Conservation (phyloP, 139 green algal genomes). For the Dunaliella primolecta region DNA sequence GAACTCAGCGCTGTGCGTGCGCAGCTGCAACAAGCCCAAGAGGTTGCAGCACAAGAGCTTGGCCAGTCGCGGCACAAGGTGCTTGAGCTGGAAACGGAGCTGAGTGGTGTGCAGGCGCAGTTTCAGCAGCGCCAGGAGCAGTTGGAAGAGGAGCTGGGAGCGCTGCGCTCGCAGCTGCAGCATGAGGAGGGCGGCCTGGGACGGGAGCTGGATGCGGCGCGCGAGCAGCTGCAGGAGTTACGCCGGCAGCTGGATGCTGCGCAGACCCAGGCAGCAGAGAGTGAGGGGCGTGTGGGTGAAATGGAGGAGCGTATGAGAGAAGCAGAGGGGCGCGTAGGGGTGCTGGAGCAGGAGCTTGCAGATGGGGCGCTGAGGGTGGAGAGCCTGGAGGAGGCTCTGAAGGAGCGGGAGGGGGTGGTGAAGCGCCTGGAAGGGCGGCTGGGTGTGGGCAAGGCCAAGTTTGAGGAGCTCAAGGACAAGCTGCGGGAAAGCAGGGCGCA, state of each 20-base stretch:
- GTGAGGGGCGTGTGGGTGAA: background rate
- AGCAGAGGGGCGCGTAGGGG: background rate
- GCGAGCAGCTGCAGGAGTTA: background rate
- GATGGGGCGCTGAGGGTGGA: background rate
- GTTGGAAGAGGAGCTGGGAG: background rate
- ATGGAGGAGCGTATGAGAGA: background rate
- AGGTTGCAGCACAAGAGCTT: too few relatives aligned
- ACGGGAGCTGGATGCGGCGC: background rate
- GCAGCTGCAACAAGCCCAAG: background rate
- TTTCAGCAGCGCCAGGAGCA: too few relatives aligned
- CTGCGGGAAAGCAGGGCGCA: background rate
- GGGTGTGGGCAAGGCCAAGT: constrained; percentile 2
- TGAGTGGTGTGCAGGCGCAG: too few relatives aligned
- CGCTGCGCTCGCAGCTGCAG: background rate
- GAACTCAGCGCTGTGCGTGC: background rate
- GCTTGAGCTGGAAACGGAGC: too few relatives aligned
- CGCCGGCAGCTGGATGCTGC: background rate
- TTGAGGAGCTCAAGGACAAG: constrained; percentile 16
- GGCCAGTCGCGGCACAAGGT: too few relatives aligned
- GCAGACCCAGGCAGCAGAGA: background rate
- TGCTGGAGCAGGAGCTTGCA: background rate
- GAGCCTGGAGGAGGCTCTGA: background rate
- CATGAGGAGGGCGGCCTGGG: background rate
- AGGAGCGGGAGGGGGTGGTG: background rate
- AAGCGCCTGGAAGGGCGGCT: constrained; percentile 6